A percentile compares a stretch with the other conserved stretches of the same genome.
Conservation (phyloP, 179 eudicot species). For the Spinacia oleracea region DNA sequence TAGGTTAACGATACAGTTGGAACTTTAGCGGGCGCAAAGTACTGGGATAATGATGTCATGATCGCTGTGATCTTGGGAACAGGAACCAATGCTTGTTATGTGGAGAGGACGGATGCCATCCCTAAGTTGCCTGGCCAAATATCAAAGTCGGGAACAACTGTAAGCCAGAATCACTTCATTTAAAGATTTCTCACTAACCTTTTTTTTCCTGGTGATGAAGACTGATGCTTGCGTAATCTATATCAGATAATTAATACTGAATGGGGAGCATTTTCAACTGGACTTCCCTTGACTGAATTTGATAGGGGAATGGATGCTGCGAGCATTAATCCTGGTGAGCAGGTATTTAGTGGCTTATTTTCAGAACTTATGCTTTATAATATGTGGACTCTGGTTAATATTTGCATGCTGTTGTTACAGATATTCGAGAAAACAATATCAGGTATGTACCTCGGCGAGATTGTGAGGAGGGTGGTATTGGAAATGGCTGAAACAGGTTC, state of each 20-base stretch:
- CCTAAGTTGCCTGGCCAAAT: constrained; percentile 26
- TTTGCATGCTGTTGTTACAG: constrained; percentile 35
- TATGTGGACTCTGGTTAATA: background rate
- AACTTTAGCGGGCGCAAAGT: constrained; percentile 75
- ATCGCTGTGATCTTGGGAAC: constrained; percentile 83
- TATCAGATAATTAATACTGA: constrained; percentile 73
- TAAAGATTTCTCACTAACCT: background rate
- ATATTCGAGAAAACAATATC: constrained; percentile 82
- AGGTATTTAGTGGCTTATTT: constrained; percentile 36
- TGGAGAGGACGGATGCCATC: constrained; percentile 64
- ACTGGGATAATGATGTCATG: constrained; percentile 77
- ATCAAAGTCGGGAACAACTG: constrained; percentile 27
- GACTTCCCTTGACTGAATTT: constrained; percentile 67
- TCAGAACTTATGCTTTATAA: background rate
- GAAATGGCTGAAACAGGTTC: constrained; percentile 60
- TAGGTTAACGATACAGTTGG: constrained; percentile 88
- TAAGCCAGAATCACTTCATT: constrained; percentile 14
- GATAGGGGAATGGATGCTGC: constrained; percentile 75
- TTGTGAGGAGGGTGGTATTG: constrained; percentile 62
- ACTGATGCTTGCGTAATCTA: background rate
- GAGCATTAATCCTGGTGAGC: constrained; percentile 74
- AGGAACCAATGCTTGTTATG: constrained; percentile 83
- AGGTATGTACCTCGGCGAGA: constrained; percentile 88
- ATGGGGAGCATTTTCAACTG: constrained; percentile 83
- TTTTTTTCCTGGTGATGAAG: no score